Evolutionary conservation across 257 asterid species (phyloP).

Genomic region (Coffea eugenioides): DNA sequence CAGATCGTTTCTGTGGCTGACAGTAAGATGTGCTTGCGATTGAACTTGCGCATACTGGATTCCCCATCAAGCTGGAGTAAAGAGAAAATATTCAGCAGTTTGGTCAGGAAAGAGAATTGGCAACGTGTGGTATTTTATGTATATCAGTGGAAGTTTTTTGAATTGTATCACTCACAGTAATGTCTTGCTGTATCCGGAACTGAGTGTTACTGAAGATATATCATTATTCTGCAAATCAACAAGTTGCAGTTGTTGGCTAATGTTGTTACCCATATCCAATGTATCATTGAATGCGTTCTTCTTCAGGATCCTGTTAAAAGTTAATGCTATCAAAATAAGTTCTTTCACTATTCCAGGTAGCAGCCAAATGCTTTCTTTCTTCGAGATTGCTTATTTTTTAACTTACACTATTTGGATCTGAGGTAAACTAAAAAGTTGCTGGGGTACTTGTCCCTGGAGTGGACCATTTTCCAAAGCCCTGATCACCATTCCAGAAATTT

Average conservation of each 20-base stretch:
- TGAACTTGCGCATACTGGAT: constrained; percentile 68
- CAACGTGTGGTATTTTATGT: neutral
- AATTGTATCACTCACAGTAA: constrained; percentile 50
- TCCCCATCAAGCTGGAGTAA: constrained; percentile 63
- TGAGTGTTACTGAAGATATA: constrained; percentile 64
- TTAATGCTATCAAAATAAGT: neutral
- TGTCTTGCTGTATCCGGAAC: constrained; percentile 64
- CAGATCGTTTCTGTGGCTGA: constrained; percentile 58
- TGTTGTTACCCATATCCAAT: constrained; percentile 58
- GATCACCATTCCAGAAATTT: constrained; percentile 2
- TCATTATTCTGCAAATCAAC: constrained; percentile 67
- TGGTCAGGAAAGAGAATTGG: neutral
- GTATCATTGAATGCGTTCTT: constrained; percentile 68
- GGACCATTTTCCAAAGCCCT: constrained; percentile 78
- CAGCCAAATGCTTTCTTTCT: neutral
- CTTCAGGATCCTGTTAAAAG: constrained; percentile 58
- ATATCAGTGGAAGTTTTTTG: neutral
- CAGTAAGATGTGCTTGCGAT: constrained; percentile 57
- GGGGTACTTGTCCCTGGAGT: constrained; percentile 22
- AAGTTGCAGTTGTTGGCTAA: constrained; percentile 65
- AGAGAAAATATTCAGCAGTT: neutral
- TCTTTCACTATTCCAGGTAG: neutral
- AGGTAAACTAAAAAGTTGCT: neutral
- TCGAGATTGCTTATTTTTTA: neutral
- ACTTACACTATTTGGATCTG: constrained; percentile 86